Conservation (phyloP, 1,284 basidiomycete species). For the Microbotryum silenes-acaulis region DNA sequence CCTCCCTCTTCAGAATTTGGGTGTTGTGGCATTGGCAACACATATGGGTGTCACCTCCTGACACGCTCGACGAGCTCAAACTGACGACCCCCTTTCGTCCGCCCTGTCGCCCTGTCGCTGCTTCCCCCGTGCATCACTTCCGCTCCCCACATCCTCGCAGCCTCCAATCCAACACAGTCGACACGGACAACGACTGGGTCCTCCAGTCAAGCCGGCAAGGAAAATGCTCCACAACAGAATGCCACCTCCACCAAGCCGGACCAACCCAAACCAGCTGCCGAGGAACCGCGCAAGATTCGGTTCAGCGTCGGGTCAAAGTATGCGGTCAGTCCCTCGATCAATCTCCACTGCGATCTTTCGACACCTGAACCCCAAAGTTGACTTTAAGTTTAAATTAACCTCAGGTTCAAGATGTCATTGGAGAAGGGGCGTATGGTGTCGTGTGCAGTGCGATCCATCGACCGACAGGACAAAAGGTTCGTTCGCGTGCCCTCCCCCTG, state of each 20-base stretch:
- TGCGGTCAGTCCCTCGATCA: slow-evolving; percentile 5
- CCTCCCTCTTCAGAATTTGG: no score
- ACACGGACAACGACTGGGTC: not conserved
- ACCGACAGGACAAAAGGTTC: slow-evolving; percentile 36
- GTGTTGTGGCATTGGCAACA: no score
- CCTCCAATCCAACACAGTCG: no score
- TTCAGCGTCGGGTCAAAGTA: slow-evolving; percentile 33
- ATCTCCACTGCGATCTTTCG: no score
- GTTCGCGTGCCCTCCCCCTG: no score
- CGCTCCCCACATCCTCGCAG: no score
- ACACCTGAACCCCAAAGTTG: no score
- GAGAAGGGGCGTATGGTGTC: slow-evolving; percentile 51
- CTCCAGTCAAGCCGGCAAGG: not conserved
- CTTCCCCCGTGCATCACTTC: no score
- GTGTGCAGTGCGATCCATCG: slow-evolving; percentile 51
- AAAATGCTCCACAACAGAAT: not conserved
- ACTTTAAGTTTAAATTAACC: not conserved
- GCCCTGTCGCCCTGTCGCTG: no score
- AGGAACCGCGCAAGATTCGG: slow-evolving; percentile 25
- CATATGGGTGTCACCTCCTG: no score
- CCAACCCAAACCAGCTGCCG: slow-evolving; percentile 5
- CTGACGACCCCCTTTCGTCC: no score
- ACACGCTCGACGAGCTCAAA: no score
- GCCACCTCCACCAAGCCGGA: not conserved
- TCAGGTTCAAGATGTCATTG: slow-evolving; percentile 42